Evolutionary conservation across 129 eudicot genomes (phyloP).

Genomic region (Helianthus tuberosus): DNA sequence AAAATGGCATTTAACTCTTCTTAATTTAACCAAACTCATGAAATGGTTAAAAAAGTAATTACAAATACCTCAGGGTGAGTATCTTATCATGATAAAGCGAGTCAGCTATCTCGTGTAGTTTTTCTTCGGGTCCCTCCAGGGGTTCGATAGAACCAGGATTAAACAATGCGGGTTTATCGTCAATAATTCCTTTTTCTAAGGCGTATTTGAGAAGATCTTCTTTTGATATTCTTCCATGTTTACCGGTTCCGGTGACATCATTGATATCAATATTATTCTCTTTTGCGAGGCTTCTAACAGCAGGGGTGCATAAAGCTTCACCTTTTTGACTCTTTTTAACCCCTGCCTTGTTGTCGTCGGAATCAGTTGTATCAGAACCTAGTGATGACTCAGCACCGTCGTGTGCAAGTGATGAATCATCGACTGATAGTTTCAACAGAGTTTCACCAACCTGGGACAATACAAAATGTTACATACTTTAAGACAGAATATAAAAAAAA

Average conservation of each 20-base stretch:
- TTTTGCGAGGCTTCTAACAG: slow-evolving; percentile 81
- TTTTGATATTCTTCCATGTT: slow-evolving; percentile 82
- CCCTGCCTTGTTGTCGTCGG: slow-evolving; percentile 30
- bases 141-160: slow-evolving; percentile 39
- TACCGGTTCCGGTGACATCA: slow-evolving; percentile 70
- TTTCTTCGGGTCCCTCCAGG: slow-evolving; percentile 42
- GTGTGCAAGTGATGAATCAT: slow-evolving; percentile 37
- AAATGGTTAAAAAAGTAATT: neutral
- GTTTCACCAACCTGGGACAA: slow-evolving; percentile 91
- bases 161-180: slow-evolving; percentile 33
- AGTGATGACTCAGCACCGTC: slow-evolving; percentile 14
- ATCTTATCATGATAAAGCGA: slow-evolving; percentile 63
- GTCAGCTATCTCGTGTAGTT: slow-evolving; percentile 36
- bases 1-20: too few relatives aligned
- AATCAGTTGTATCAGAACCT: slow-evolving; percentile 25
- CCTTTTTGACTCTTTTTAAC: slow-evolving; percentile 28
- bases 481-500: neutral
- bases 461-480: neutral
- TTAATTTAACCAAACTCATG: neutral
- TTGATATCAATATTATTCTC: slow-evolving; percentile 62
- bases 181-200: slow-evolving; percentile 47
- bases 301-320: slow-evolving; percentile 82
- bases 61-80: slow-evolving; percentile 63
- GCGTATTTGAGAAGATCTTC: slow-evolving; percentile 73
- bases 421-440: slow-evolving; percentile 62